Conservation (phyloP, 352 stramenopile species). For the Globisporangium radiosum region DNA sequence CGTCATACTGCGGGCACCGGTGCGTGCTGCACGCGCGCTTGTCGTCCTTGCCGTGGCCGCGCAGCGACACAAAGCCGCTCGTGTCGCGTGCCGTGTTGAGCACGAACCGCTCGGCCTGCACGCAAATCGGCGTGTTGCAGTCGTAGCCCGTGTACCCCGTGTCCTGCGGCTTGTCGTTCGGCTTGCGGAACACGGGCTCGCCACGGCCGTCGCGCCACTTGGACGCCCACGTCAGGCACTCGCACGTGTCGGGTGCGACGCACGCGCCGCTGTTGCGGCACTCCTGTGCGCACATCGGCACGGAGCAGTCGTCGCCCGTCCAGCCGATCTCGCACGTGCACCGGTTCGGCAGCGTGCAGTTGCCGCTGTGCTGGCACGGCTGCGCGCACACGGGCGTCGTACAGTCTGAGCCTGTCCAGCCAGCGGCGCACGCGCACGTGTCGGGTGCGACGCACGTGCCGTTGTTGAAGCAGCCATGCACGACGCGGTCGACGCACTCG, state of each 20-base stretch:
- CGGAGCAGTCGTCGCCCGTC: constrained; percentile 81
- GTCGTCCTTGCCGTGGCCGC: constrained; percentile 47
- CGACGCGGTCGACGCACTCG: constrained; percentile 89
- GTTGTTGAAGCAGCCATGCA: constrained; percentile 95
- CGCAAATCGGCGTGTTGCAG: constrained; percentile 95
- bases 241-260: constrained; percentile 79
- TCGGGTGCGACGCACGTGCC: constrained; percentile 89
- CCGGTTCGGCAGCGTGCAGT: constrained; percentile 89
- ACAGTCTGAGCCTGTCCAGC: constrained; percentile 80
- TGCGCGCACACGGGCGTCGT: constrained; percentile 68
- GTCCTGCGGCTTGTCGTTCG: constrained; percentile 84
- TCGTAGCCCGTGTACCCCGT: constrained; percentile 96
- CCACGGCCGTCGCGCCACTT: constrained; percentile 89
- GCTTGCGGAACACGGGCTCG: constrained; percentile 88
- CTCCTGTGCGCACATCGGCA: constrained; percentile 88
- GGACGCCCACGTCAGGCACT: constrained; percentile 86
- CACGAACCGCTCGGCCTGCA: constrained; percentile 85
- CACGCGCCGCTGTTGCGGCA: constrained; percentile 84
- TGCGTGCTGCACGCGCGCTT: constrained; percentile 43
- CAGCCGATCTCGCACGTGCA: constrained; percentile 91
- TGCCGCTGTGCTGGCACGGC: constrained; percentile 74
- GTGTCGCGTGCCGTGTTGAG: constrained; percentile 64
- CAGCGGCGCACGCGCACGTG: constrained; percentile 71
- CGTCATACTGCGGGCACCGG: constrained; percentile 76
- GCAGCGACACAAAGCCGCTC: constrained; percentile 38